Base-by-base conservation (phyloP, 1,284 basidiomycete species). In the Sanguinoderma infundibulare region DNA sequence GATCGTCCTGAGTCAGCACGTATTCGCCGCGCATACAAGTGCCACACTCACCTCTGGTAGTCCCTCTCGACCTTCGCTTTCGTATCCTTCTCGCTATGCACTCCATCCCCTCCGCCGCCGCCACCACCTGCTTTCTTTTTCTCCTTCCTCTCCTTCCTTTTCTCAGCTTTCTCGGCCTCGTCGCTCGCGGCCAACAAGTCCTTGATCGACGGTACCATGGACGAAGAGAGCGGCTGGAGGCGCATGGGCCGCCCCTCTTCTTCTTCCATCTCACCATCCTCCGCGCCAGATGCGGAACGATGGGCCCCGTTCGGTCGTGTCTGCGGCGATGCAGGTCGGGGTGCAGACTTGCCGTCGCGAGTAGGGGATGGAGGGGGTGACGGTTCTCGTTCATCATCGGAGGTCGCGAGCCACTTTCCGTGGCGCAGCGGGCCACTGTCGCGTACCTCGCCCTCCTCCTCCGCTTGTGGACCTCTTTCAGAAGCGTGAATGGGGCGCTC, bases 141-240 rank as follows among this genome's bases (percentile, higher is more conserved):
- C 53, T 91, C 90, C 75, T 93, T 95, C 57, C 83, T 80, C 58
- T 88, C 85, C 64, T 81, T 83, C 68, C 87, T 82, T 68, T 91
- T 91, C 61, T 87, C 84, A 8, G 79, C 80, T 60, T 85, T 83
- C 59, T 84, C 84, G 4, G 81, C 85, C 15, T 85, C 87, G 30
- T 86, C 79, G 63, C 94, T 91, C 75, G 90, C 85, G 5, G 86
- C 90, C 44, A 97, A 78, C 59, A 96, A 83, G 34, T 93, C 90
- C 50, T 86, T 85, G 73, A 96, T 90, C 14, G 92, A 94, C 14
- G 92, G 89, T 38, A 96, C 69, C 6, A 86, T 83, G 22, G 92
- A 94, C 15, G 91, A 90, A 53, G 83, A 80, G 20, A 95, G 83
- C 14, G 89, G 88, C 32, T 80, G 81, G 9, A 96, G 84, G 17